Percentiles rank a stretch among this genome's conserved stretches.
phyloP scores from a whole-genome alignment of 441 rosid species.

The Brassica balearica region DNA sequence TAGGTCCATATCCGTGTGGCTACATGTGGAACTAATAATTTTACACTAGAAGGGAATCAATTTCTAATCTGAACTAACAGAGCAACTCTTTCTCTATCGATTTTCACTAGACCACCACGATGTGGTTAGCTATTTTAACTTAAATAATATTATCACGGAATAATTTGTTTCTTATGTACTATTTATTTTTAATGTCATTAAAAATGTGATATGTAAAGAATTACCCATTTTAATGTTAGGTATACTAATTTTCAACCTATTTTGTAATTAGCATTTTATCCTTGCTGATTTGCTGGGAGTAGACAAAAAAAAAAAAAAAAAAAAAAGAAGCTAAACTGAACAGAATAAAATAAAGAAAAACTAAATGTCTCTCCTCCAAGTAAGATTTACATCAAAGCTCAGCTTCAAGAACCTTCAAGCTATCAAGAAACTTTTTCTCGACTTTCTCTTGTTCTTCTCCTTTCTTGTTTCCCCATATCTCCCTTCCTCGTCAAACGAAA shows the following conservation, averaged over 20 bases:
- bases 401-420: constrained; percentile 46
- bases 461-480: constrained; percentile 43
- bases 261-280: background rate
- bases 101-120: too few species aligned
- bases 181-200: background rate
- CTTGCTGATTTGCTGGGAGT: background rate
- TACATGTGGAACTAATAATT: too few species aligned
- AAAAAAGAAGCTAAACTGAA: too few species aligned
- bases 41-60: too few species aligned
- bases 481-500: constrained; percentile 41
- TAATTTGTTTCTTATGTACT: background rate
- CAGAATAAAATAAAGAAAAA: too few species aligned
- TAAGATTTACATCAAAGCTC: constrained; percentile 47
- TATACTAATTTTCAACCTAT: background rate
- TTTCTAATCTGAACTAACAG: too few species aligned
- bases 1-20: too few species aligned
- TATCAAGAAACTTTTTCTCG: constrained; percentile 40
- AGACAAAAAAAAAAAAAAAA: background rate
- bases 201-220: background rate
- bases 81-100: too few species aligned
- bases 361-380: constrained; percentile 44
- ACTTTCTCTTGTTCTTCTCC: constrained; percentile 35
- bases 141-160: background rate
- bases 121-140: too few species aligned
- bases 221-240: background rate